These are phyloP conservation scores for Ajuga chamaepitys DNA, from an alignment of 257 asterid genomes.

Conservation along the genomic window DNA sequence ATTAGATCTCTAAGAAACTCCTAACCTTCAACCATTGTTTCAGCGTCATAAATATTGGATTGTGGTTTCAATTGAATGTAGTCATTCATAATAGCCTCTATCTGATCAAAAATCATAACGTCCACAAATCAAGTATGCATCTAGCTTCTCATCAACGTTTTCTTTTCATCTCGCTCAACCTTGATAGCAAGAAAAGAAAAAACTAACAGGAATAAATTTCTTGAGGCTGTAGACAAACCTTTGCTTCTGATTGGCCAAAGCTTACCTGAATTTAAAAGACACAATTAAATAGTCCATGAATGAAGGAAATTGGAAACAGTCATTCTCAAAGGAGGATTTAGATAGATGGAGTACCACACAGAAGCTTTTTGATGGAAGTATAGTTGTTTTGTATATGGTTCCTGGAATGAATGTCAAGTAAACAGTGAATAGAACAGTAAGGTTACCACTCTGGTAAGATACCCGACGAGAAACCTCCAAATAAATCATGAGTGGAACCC, in stretches of 20 bases:
- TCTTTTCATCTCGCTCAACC: background rate
- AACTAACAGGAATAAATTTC: background rate
- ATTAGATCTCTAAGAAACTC: conserved; percentile 2
- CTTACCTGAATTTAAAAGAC: conserved; percentile 49
- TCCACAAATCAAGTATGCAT: background rate
- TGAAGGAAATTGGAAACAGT: background rate
- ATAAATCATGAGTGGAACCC: background rate
- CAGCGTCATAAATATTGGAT: conserved; percentile 68
- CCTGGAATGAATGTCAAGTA: conserved; percentile 38
- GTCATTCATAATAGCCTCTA: conserved; percentile 88
- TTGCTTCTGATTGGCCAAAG: conserved; percentile 93
- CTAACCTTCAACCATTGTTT: conserved; percentile 92
- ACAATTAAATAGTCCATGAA: background rate
- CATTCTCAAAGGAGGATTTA: background rate
- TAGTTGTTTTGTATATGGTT: conserved; percentile 71
- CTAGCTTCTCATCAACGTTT: background rate
- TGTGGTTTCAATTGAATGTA: conserved; percentile 75
- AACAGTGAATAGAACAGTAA: conserved; percentile 6
- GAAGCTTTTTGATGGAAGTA: conserved; percentile 85
- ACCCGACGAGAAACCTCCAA: background rate
- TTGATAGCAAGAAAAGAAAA: background rate
- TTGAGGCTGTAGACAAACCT: conserved; percentile 43
- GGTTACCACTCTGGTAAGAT: conserved; percentile 1
- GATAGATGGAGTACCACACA: conserved; percentile 63
- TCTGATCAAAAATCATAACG: conserved; percentile 38